Evolutionary conservation across 1,284 basidiomycete species (phyloP).

Genomic region (Jaminaea rosea): DNA sequence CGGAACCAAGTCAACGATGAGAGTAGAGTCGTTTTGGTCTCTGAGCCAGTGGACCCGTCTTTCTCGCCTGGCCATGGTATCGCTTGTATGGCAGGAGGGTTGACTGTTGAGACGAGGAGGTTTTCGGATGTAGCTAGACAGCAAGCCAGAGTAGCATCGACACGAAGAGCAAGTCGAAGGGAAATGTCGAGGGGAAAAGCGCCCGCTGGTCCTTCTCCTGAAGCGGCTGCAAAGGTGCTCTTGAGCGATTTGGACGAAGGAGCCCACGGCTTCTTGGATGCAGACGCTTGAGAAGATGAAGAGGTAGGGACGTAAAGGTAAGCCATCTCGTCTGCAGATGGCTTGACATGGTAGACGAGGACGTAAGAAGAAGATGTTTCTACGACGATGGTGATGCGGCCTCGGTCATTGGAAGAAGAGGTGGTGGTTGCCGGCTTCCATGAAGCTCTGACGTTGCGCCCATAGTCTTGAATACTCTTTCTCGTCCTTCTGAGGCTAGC

Average conservation of each 20-base stretch:
- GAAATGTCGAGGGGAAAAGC: conserved; percentile 14
- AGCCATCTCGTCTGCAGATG: conserved; percentile 9
- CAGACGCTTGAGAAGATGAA: conserved; percentile 19
- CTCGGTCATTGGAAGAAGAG: too few species aligned
- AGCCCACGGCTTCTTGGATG: conserved; percentile 16
- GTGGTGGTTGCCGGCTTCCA: conserved; percentile 34
- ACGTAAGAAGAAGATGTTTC: conserved; percentile 17
- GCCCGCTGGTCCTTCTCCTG: conserved; percentile 29
- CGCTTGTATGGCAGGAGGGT: conserved; percentile 37
- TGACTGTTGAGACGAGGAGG: conserved; percentile 33
- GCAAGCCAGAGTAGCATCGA: conserved; percentile 36
- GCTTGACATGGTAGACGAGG: conserved; percentile 23
- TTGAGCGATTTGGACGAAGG: conserved; percentile 25
- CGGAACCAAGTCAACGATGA: not conserved
- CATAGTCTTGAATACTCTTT: conserved; percentile 35
- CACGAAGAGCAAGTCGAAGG: conserved; percentile 33
- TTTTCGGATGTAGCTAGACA: conserved; percentile 15
- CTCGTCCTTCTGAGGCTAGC: conserved; percentile 32
- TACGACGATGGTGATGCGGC: conserved; percentile 12
- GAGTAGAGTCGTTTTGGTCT: not conserved
- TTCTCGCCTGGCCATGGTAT: conserved; percentile 39
- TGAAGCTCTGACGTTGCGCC: conserved; percentile 25
- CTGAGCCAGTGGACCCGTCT: conserved; percentile 17
- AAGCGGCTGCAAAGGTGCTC: conserved; percentile 25
- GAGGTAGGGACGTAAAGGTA: conserved; percentile 28